Conservation (phyloP, 129 eudicot genomes). For the Flaveria brownii region DNA sequence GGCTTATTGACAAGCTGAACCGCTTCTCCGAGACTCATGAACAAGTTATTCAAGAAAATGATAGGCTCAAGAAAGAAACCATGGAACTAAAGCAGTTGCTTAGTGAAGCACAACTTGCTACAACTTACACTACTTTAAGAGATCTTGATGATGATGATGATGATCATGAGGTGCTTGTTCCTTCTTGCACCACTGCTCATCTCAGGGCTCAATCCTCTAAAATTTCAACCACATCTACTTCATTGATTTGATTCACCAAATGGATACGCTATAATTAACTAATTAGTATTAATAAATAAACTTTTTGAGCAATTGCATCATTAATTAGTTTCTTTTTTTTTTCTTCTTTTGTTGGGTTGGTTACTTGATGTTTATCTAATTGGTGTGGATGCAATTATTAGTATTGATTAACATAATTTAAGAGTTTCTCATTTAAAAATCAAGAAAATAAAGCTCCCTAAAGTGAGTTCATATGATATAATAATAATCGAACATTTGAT, state of each 20-base stretch:
- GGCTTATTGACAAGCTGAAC: conserved; percentile 66
- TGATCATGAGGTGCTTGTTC: conserved; percentile 45
- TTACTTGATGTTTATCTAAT: conserved; percentile 18
- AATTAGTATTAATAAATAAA: conserved; percentile 9
- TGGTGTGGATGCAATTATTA: conserved; percentile 29
- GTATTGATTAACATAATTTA: conserved; percentile 24
- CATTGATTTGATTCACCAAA: conserved; percentile 38
- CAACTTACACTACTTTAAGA: conserved; percentile 46
- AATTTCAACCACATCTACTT: conserved; percentile 49
- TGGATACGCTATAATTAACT: conserved; percentile 11
- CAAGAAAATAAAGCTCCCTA: conserved; percentile 3
- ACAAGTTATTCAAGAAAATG: conserved; percentile 60
- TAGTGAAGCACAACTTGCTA: conserved; percentile 56
- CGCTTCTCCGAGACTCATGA: conserved; percentile 57
- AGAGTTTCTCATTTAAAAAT: neutral
- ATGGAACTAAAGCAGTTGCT: conserved; percentile 56
- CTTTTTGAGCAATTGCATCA: conserved; percentile 26
- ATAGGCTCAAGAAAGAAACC: conserved; percentile 72
- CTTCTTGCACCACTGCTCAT: conserved; percentile 61
- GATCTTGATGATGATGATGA: conserved; percentile 41
- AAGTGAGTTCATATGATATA: conserved; percentile 21
- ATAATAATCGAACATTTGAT: conserved; percentile 19
- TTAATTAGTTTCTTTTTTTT: neutral
- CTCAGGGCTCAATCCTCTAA: conserved; percentile 51
- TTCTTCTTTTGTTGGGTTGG: conserved; percentile 7